phyloP scores from a whole-genome alignment of 257 asterid genomes.

The Voacanga thouarsii region DNA sequence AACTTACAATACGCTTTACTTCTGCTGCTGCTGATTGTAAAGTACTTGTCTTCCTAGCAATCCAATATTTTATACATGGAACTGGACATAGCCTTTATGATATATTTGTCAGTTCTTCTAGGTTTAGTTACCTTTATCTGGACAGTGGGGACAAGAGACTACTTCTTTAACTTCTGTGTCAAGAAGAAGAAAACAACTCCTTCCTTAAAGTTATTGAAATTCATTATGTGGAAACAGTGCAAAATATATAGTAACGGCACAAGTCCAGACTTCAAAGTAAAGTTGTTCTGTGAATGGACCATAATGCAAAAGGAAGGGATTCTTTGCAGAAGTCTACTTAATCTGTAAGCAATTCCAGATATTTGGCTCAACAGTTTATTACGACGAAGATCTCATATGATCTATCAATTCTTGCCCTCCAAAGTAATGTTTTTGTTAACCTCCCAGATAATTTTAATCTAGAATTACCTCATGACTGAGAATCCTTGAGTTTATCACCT shows the following conservation, averaged over 20 bases:
- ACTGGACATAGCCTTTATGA: not conserved
- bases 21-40: not conserved
- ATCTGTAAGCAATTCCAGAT: slow-evolving; percentile 7
- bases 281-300: slow-evolving; percentile 22
- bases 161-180: slow-evolving; percentile 21
- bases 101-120: not conserved
- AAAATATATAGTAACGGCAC: slow-evolving; percentile 13
- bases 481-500: not conserved
- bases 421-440: not conserved
- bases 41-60: not conserved
- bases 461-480: not conserved
- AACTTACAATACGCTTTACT: not conserved
- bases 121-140: not conserved
- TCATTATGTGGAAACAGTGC: slow-evolving; percentile 15
- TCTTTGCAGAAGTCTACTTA: not conserved
- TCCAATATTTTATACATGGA: not conserved
- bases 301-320: not conserved
- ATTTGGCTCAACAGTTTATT: not conserved
- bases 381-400: not conserved
- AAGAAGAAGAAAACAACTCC: slow-evolving; percentile 38
- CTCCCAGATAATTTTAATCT: not conserved
- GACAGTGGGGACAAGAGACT: not conserved
- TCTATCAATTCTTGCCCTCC: not conserved
- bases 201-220: slow-evolving; percentile 22
- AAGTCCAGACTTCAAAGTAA: slow-evolving; percentile 52